Evolutionary conservation across 1,284 basidiomycete genomes (phyloP).

Genomic region (Leccinum pseudoinsigne): DNA sequence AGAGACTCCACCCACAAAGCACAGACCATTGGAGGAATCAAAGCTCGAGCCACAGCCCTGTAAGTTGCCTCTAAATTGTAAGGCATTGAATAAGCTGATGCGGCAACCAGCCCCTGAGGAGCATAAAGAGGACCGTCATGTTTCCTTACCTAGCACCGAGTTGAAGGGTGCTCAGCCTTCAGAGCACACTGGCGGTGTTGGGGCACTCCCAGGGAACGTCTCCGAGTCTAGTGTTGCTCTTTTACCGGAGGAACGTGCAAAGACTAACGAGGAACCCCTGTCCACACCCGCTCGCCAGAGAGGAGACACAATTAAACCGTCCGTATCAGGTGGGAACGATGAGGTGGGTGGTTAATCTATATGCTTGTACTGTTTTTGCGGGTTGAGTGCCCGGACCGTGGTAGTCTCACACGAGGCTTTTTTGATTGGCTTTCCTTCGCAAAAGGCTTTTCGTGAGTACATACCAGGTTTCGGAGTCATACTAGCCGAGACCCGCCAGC

Average conservation of each 20-base stretch:
- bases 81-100: constrained; percentile 3
- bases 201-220: constrained; percentile 31
- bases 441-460: not conserved
- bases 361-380: not conserved
- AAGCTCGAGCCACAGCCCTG: constrained; percentile 7
- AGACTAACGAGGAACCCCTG: constrained; percentile 4
- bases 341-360: constrained; percentile 23
- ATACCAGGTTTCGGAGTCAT: not conserved
- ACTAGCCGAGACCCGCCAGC: not conserved
- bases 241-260: constrained; percentile 33
- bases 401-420: not conserved
- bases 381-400: not conserved
- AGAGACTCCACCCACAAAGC: not conserved
- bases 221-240: constrained; percentile 35
- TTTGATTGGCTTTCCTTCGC: not conserved
- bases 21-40: not conserved
- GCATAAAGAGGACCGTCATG: not conserved
- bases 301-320: constrained; percentile 23
- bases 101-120: constrained; percentile 7
- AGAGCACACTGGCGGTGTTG: constrained; percentile 30
- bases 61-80: constrained; percentile 8
- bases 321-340: constrained; percentile 2
- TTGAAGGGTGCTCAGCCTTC: constrained; percentile 28
- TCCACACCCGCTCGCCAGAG: constrained; percentile 12
- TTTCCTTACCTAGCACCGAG: constrained; percentile 30